phyloP scores from a whole-genome alignment of 805 yeast genomes.

The Vanderwaltozyma yarrowii region DNA sequence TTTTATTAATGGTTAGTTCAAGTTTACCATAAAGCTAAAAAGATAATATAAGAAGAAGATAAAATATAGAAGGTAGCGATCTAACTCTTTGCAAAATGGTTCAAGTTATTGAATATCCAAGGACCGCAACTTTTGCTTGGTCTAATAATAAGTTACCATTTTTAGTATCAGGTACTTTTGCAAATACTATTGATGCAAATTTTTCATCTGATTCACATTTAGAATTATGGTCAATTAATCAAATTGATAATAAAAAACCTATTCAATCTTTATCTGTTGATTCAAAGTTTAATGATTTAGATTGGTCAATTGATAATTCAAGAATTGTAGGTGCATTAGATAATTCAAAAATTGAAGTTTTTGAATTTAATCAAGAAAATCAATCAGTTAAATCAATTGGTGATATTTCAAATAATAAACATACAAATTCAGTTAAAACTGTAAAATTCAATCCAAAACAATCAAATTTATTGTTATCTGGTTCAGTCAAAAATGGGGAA shows the following conservation, averaged over 20 bases:
- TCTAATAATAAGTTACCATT: constrained; percentile 64
- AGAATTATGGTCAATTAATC: constrained; percentile 66
- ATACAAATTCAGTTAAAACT: constrained; percentile 59
- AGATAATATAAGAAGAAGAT: too few relatives aligned
- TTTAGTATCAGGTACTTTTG: constrained; percentile 86
- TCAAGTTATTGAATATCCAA: constrained; percentile 69
- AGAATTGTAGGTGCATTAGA: constrained; percentile 87
- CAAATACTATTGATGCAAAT: constrained; percentile 88
- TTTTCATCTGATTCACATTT: constrained; percentile 71
- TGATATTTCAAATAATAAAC: constrained; percentile 43
- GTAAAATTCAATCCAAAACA: constrained; percentile 72
- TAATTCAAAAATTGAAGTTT: constrained; percentile 66
- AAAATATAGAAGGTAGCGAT: too few relatives aligned
- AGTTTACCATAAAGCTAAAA: too few relatives aligned
- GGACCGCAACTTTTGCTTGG: constrained; percentile 97
- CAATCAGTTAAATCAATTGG: constrained; percentile 39
- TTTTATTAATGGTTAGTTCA: too few relatives aligned
- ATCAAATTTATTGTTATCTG: constrained; percentile 65
- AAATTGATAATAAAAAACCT: constrained; percentile 31
- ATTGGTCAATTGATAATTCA: constrained; percentile 62
- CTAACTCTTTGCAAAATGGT: too few relatives aligned
- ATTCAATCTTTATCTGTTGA: constrained; percentile 38
- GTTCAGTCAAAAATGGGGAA: constrained; percentile 75
- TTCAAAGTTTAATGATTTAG: constrained; percentile 66
- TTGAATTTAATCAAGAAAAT: constrained; percentile 42